A percentile compares a stretch with the other conserved stretches of the same genome.
phyloP scores from a whole-genome alignment of 768 basidiomycete species.

The Gyrodon lividus region DNA sequence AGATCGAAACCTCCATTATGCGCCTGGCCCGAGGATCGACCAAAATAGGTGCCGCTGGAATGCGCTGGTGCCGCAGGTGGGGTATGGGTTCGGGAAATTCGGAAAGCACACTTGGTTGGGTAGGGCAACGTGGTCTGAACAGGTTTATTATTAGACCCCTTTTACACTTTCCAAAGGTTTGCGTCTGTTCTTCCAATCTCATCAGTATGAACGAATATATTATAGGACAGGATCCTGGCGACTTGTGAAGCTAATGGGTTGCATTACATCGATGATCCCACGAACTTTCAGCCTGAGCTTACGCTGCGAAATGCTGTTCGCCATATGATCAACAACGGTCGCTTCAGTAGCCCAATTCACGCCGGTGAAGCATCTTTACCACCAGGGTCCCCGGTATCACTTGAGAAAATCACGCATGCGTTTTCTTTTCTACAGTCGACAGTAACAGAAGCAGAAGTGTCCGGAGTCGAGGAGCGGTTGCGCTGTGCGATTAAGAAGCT shows the following conservation, averaged over 20 bases:
- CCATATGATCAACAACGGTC: conserved; percentile 32
- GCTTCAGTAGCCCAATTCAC: conserved; percentile 9
- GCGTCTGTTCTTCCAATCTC: neutral
- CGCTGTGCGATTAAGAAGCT: conserved; percentile 38
- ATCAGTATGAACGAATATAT: neutral
- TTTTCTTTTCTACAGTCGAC: conserved; percentile 30
- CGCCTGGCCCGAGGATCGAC: conserved; percentile 60
- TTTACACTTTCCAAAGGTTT: conserved; percentile 66
- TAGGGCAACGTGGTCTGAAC: conserved; percentile 57
- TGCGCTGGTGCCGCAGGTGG: conserved; percentile 67
- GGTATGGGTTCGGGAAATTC: conserved; percentile 62
- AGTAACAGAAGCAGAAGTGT: conserved; percentile 35
- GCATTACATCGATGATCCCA: conserved; percentile 61
- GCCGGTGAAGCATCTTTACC: conserved; percentile 21
- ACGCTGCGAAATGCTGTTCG: conserved; percentile 76
- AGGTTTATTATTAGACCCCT: conserved; percentile 74
- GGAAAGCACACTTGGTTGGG: conserved; percentile 35
- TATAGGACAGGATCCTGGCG: conserved; percentile 75
- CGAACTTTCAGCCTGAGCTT: conserved; percentile 72
- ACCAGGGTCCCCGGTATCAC: conserved; percentile 28
- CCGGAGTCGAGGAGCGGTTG: conserved; percentile 37
- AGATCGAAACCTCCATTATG: conserved; percentile 79
- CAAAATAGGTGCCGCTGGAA: conserved; percentile 59
- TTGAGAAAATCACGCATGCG: conserved; percentile 34
- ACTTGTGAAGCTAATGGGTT: conserved; percentile 67